Evolutionary conservation across 2,329 filamentous ascomycete genomes (phyloP).

Genomic region (Colletotrichum aenigma): DNA sequence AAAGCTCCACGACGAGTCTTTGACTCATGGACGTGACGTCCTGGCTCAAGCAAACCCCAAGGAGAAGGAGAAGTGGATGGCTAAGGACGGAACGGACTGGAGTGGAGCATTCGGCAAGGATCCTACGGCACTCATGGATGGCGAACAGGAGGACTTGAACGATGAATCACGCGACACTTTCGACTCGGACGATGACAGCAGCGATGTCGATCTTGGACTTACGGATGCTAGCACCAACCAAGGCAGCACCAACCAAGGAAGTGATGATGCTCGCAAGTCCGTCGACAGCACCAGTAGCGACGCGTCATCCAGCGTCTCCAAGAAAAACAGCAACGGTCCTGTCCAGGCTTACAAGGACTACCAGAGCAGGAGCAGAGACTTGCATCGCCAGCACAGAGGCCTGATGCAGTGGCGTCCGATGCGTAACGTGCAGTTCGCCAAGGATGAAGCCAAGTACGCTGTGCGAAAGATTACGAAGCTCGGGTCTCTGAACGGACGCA

Average conservation of each 20-base stretch:
- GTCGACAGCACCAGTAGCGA: constrained; percentile 44
- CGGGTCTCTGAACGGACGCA: constrained; percentile 77
- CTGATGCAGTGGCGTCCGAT: constrained; percentile 96
- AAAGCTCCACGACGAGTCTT: constrained; percentile 79
- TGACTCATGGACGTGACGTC: constrained; percentile 81
- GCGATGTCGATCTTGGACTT: constrained; percentile 55
- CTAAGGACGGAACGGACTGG: constrained; percentile 84
- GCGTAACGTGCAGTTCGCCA: constrained; percentile 84
- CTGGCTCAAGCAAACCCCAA: constrained; percentile 74
- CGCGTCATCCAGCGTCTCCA: constrained; percentile 28
- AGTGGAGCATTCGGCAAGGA: constrained; percentile 84
- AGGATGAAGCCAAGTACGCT: constrained; percentile 83
- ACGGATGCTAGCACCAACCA: constrained; percentile 53
- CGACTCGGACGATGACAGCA: constrained; percentile 37
- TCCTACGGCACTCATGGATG: constrained; percentile 56
- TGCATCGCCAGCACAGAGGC: constrained; percentile 86
- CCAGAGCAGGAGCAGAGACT: constrained; percentile 70
- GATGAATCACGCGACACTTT: constrained; percentile 46
- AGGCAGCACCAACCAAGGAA: constrained; percentile 4
- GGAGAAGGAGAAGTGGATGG: constrained; percentile 78
- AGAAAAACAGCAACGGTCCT: constrained; percentile 55
- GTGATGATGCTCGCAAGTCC: constrained; percentile 33
- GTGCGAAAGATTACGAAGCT: constrained; percentile 77
- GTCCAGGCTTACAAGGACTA: constrained; percentile 65
- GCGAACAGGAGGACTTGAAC: constrained; percentile 29